These are phyloP conservation scores for Sarcodon aspratus DNA, from an alignment of 768 basidiomycete genomes.

Conservation along the genomic window DNA sequence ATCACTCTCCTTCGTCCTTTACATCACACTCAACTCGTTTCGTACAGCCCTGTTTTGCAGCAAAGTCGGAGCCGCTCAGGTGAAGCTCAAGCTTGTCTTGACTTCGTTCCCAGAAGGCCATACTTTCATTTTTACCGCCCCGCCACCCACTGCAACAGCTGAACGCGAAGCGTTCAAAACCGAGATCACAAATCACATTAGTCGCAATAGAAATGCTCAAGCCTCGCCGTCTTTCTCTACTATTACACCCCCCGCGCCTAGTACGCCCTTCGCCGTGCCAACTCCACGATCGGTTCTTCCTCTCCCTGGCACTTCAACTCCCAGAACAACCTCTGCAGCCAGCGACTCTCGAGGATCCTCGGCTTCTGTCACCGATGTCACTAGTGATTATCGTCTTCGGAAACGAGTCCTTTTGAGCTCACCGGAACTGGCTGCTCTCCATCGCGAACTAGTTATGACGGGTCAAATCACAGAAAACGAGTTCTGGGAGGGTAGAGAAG, in stretches of 20 bases:
- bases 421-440: slow-evolving; percentile 68
- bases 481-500: slow-evolving; percentile 97
- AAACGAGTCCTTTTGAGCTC: slow-evolving; percentile 73
- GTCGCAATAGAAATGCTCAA: slow-evolving; percentile 43
- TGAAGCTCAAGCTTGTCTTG: slow-evolving; percentile 65
- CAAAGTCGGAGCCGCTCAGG: slow-evolving; percentile 73
- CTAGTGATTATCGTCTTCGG: slow-evolving; percentile 59
- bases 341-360: slow-evolving; percentile 34
- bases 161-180: slow-evolving; percentile 81
- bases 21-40: neutral
- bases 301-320: slow-evolving; percentile 35
- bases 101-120: slow-evolving; percentile 61
- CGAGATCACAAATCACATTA: slow-evolving; percentile 67
- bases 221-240: slow-evolving; percentile 8
- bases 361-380: slow-evolving; percentile 48
- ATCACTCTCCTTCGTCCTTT: slow-evolving; percentile 4
- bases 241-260: slow-evolving; percentile 18
- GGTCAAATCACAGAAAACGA: slow-evolving; percentile 85
- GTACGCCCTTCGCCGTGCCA: slow-evolving; percentile 8
- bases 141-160: slow-evolving; percentile 45
- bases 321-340: slow-evolving; percentile 53
- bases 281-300: slow-evolving; percentile 16
- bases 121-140: slow-evolving; percentile 73
- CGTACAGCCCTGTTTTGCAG: slow-evolving; percentile 69
- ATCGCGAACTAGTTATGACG: slow-evolving; percentile 79